These are phyloP conservation scores for Aureobasidium sp. DNA, from an alignment of 2,329 filamentous ascomycete genomes.

Conservation along the genomic window DNA sequence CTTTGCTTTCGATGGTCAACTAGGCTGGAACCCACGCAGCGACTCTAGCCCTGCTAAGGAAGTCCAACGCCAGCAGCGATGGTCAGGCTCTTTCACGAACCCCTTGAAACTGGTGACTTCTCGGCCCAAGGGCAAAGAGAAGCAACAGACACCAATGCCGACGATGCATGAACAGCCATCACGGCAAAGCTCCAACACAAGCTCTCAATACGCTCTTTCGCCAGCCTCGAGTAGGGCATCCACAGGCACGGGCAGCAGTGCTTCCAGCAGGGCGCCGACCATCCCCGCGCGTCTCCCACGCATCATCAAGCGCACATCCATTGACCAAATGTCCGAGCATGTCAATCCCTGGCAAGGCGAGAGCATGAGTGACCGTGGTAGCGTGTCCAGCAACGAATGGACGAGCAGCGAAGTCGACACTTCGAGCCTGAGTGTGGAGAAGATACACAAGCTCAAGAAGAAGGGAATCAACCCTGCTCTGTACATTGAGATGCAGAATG, in stretches of 20 bases:
- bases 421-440: conserved; percentile 32
- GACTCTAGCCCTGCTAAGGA: background rate
- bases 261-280: background rate
- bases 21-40: conserved; percentile 16
- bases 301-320: conserved; percentile 29
- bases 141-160: background rate
- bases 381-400: conserved; percentile 29
- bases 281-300: conserved; percentile 11
- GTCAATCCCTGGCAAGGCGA: conserved; percentile 21
- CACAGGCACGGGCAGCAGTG: background rate
- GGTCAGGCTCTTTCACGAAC: background rate
- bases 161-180: background rate
- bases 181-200: background rate
- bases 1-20: conserved; percentile 17
- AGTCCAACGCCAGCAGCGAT: conserved; percentile 2
- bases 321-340: conserved; percentile 30
- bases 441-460: conserved; percentile 39
- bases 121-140: background rate
- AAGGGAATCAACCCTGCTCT: conserved; percentile 43
- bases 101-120: background rate
- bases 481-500: conserved; percentile 43
- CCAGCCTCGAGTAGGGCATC: background rate
- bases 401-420: conserved; percentile 35
- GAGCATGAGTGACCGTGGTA: conserved; percentile 12
- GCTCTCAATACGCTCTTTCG: background rate